phyloP scores from a whole-genome alignment of 1,139 yeast species.

The Hansenula anomala region DNA sequence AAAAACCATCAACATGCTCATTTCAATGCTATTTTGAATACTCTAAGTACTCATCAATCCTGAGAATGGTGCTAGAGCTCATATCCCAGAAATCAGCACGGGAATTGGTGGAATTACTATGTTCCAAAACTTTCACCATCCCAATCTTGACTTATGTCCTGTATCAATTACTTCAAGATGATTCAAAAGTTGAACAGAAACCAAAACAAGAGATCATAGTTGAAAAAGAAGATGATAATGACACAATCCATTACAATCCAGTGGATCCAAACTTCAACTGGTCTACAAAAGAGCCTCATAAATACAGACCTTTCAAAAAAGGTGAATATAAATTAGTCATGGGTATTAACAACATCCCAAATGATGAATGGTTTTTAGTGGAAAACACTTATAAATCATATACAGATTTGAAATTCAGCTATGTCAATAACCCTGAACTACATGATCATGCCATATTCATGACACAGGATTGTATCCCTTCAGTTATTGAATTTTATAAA shows the following conservation, averaged over 20 bases:
- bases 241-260: slow-evolving; percentile 15
- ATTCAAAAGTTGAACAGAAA: too few relatives aligned
- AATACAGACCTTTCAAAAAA: slow-evolving; percentile 58
- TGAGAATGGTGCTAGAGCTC: not conserved
- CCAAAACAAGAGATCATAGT: not conserved
- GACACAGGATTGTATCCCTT: slow-evolving; percentile 31
- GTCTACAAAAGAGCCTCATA: slow-evolving; percentile 41
- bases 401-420: slow-evolving; percentile 38
- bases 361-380: slow-evolving; percentile 62
- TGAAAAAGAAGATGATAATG: not conserved
- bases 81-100: not conserved
- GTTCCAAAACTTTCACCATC: not conserved
- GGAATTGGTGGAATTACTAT: too few relatives aligned
- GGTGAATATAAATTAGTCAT: slow-evolving; percentile 62
- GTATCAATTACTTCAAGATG: not conserved
- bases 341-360: slow-evolving; percentile 54
- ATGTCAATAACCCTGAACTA: slow-evolving; percentile 34
- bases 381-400: slow-evolving; percentile 54
- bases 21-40: too few relatives aligned
- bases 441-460: slow-evolving; percentile 20
- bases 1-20: too few relatives aligned
- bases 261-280: slow-evolving; percentile 40
- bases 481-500: slow-evolving; percentile 55
- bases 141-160: not conserved
- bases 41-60: too few relatives aligned